Evolutionary conservation across 805 yeast species (phyloP).

Genomic region (Yamadazyma insecticola): DNA sequence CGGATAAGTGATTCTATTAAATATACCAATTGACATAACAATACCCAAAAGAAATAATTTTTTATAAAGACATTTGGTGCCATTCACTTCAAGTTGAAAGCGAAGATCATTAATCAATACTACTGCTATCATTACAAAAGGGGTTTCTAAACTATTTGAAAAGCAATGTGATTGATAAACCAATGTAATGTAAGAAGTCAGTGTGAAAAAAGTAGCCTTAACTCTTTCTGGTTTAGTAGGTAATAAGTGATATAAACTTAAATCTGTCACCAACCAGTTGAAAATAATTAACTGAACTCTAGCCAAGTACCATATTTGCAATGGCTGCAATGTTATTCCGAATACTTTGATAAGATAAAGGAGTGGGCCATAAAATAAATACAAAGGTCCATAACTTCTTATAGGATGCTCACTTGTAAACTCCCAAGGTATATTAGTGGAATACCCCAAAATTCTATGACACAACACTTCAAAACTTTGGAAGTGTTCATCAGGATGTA

Average conservation of each 20-base stretch:
- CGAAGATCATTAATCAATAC: slow-evolving; percentile 45
- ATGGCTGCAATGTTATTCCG: slow-evolving; percentile 39
- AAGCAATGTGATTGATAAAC: slow-evolving; percentile 83
- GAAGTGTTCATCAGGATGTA: slow-evolving; percentile 97
- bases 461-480: slow-evolving; percentile 80
- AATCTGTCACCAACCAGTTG: slow-evolving; percentile 35
- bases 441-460: slow-evolving; percentile 38
- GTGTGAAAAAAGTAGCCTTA: slow-evolving; percentile 45
- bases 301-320: slow-evolving; percentile 47
- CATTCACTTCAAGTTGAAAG: slow-evolving; percentile 13
- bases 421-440: slow-evolving; percentile 75
- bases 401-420: slow-evolving; percentile 55
- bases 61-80: slow-evolving; percentile 4
- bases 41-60: slow-evolving; percentile 37
- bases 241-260: slow-evolving; percentile 42
- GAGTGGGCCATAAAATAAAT: slow-evolving; percentile 67
- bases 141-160: slow-evolving; percentile 81
- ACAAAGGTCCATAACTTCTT: slow-evolving; percentile 67
- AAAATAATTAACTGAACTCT: slow-evolving; percentile 46
- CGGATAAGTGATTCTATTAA: slow-evolving; percentile 81
- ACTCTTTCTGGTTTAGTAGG: slow-evolving; percentile 47
- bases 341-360: slow-evolving; percentile 28
- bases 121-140: slow-evolving; percentile 45
- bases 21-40: slow-evolving; percentile 60
- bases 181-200: slow-evolving; percentile 65